Evolutionary conservation across 306 rosid species (phyloP).

Genomic region (Bauhinia variegata): DNA sequence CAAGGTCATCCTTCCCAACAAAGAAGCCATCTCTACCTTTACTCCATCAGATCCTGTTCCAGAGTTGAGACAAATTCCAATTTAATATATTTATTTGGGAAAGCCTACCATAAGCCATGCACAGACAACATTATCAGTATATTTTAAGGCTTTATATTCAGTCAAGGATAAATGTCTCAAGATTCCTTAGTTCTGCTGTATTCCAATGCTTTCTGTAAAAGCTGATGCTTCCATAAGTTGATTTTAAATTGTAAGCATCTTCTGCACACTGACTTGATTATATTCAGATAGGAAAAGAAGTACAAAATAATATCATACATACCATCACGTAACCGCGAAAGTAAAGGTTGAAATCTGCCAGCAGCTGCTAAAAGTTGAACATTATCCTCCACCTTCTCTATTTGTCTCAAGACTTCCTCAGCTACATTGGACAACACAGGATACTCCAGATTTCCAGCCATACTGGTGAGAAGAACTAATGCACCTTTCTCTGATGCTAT

Average conservation of each 20-base stretch:
- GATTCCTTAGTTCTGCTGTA: slow-evolving; percentile 12
- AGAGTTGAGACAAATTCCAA: slow-evolving; percentile 29
- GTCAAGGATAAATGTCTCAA: neutral
- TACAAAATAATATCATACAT: slow-evolving; percentile 5
- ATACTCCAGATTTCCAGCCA: slow-evolving; percentile 52
- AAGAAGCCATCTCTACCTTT: slow-evolving; percentile 62
- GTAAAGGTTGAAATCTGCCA: slow-evolving; percentile 64
- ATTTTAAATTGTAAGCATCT: slow-evolving; percentile 8
- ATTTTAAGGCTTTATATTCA: slow-evolving; percentile 5
- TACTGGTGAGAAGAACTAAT: slow-evolving; percentile 61
- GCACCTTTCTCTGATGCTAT: slow-evolving; percentile 70
- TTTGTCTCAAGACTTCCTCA: slow-evolving; percentile 55
- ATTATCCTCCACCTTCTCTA: slow-evolving; percentile 56
- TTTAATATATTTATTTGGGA: slow-evolving; percentile 6
- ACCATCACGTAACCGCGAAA: slow-evolving; percentile 52
- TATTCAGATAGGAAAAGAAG: neutral
- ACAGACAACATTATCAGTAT: slow-evolving; percentile 5
- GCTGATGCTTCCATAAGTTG: neutral
- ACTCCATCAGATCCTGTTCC: slow-evolving; percentile 55
- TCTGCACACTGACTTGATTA: slow-evolving; percentile 1
- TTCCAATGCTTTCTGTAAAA: neutral
- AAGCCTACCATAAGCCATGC: slow-evolving; percentile 7
- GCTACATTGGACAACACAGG: slow-evolving; percentile 56
- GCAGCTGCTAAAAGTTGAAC: slow-evolving; percentile 56
- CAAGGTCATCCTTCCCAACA: slow-evolving; percentile 60